Evolutionary conservation across 2,329 filamentous ascomycete species (phyloP).

Genomic region (Metarhizium robertsii): DNA sequence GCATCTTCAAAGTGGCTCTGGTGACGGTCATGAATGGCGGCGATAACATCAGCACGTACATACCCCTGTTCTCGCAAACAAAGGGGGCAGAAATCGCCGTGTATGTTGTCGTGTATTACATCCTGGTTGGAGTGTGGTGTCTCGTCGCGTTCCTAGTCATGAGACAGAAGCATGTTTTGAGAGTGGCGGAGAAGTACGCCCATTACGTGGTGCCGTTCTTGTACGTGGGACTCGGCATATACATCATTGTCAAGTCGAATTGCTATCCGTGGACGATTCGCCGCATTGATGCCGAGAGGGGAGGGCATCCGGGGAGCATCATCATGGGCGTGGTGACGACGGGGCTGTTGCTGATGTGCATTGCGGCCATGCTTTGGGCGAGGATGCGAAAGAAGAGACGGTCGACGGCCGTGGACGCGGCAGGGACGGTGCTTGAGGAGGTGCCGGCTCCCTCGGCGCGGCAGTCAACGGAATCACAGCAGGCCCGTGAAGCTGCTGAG

Average conservation of each 20-base stretch:
- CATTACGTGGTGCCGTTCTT: slow-evolving; percentile 18
- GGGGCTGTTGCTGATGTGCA: slow-evolving; percentile 5
- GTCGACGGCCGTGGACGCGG: background rate
- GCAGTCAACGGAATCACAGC: background rate
- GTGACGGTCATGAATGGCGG: slow-evolving; percentile 26
- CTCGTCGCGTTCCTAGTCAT: slow-evolving; percentile 19
- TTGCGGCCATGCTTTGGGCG: slow-evolving; percentile 7
- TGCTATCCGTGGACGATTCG: slow-evolving; percentile 25
- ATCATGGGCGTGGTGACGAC: slow-evolving; percentile 11
- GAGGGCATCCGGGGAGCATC: slow-evolving; percentile 5
- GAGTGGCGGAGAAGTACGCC: slow-evolving; percentile 16
- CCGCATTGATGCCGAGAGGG: slow-evolving; percentile 15
- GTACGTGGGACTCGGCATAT: slow-evolving; percentile 23
- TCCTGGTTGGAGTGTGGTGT: slow-evolving; percentile 22
- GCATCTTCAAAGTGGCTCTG: slow-evolving; percentile 18
- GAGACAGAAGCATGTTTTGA: slow-evolving; percentile 20
- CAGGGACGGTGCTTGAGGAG: background rate
- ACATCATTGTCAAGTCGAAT: slow-evolving; percentile 21
- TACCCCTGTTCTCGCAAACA: slow-evolving; percentile 24
- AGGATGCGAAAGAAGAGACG: slow-evolving; percentile 3
- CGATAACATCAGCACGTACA: slow-evolving; percentile 26
- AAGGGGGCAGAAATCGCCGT: slow-evolving; percentile 21
- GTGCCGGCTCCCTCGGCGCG: background rate
- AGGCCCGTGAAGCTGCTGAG: background rate
- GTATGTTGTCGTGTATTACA: slow-evolving; percentile 23